A percentile compares a stretch with the other conserved stretches of the same genome.
Evolutionary conservation across 2,329 filamentous ascomycete genomes (phyloP).

Genomic region (Aspergillus tanneri): DNA sequence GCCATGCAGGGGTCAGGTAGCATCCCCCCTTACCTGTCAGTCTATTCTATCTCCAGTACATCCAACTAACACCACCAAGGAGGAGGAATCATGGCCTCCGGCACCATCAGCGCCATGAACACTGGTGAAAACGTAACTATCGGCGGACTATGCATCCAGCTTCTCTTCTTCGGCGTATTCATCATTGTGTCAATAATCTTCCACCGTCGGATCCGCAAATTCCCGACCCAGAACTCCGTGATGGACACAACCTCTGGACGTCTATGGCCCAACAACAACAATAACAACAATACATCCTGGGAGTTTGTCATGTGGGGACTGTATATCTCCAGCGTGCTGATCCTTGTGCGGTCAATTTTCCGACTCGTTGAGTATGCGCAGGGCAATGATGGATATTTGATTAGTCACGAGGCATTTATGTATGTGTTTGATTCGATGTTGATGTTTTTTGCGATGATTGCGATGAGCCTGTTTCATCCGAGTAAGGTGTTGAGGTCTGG

Average conservation of each 20-base stretch:
- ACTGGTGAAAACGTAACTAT: conserved; percentile 48
- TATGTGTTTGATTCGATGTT: conserved; percentile 23
- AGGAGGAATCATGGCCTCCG: conserved; percentile 20
- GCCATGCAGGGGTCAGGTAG: conserved; percentile 31
- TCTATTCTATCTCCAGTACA: neutral
- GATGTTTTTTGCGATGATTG: conserved; percentile 15
- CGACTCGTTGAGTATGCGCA: conserved; percentile 23
- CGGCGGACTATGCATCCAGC: conserved; percentile 57
- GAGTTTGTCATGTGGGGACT: conserved; percentile 7
- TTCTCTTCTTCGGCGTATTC: conserved; percentile 59
- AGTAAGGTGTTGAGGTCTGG: conserved; percentile 2
- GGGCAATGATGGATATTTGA: conserved; percentile 23
- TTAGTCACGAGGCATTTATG: conserved; percentile 23
- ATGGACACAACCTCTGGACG: neutral
- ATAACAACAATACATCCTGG: conserved; percentile 9
- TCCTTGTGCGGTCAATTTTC: conserved; percentile 24
- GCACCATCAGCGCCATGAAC: conserved; percentile 8
- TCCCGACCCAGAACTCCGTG: conserved; percentile 27
- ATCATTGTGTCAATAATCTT: conserved; percentile 51
- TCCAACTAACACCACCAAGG: conserved; percentile 9
- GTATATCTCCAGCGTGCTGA: conserved; percentile 18
- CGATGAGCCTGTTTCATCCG: conserved; percentile 10
- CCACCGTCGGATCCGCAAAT: conserved; percentile 44
- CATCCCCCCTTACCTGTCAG: neutral
- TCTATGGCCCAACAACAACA: no score